phyloP scores from a whole-genome alignment of 306 rosid genomes.

The Hippophae rhamnoides region DNA sequence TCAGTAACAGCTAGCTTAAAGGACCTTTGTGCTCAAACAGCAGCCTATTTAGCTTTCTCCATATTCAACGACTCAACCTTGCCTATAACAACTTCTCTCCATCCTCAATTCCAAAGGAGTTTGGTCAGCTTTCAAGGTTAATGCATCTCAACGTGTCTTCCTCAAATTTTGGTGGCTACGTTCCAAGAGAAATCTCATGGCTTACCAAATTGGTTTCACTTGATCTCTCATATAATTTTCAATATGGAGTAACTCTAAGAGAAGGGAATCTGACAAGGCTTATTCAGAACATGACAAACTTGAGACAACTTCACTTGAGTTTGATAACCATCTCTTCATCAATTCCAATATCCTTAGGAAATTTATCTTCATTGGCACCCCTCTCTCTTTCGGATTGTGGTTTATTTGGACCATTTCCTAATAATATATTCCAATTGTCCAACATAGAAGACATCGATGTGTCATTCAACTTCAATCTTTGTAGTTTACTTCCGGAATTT shows the following conservation, averaged over 20 bases:
- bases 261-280: background rate
- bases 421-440: conserved; percentile 10
- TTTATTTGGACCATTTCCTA: conserved; percentile 4
- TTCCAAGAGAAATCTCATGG: background rate
- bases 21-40: background rate
- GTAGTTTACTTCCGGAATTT: conserved; percentile 14
- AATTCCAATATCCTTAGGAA: conserved; percentile 5
- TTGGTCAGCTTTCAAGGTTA: background rate
- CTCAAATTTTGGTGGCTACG: too few species aligned
- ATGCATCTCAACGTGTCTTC: too few species aligned
- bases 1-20: background rate
- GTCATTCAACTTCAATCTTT: background rate
- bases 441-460: background rate
- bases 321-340: background rate
- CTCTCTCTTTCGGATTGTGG: background rate
- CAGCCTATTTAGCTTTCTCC: background rate
- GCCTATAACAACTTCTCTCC: background rate
- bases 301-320: background rate
- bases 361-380: background rate
- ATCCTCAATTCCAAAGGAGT: background rate
- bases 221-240: background rate
- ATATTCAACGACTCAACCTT: background rate
- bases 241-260: background rate
- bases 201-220: background rate
- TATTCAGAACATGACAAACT: background rate